Percentiles rank a stretch among this genome's conserved stretches.
Evolutionary conservation across 805 yeast species (phyloP).

Genomic region (Yamadazyma sp.): DNA sequence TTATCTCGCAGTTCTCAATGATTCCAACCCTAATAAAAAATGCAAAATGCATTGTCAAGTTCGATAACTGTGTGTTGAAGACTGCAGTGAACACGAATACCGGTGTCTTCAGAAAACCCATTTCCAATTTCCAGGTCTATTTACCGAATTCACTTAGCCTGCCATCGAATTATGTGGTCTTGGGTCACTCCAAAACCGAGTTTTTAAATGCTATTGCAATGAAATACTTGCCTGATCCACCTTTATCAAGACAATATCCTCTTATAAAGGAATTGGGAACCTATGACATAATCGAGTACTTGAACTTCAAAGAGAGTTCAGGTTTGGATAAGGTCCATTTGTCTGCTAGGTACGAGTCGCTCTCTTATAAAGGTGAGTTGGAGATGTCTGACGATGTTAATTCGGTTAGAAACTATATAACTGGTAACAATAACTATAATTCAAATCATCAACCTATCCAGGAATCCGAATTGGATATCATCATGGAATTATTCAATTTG

Average conservation of each 20-base stretch:
- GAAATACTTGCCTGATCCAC: constrained; percentile 49
- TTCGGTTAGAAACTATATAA: constrained; percentile 50
- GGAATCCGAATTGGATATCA: constrained; percentile 29
- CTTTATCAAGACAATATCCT: constrained; percentile 55
- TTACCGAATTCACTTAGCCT: constrained; percentile 12
- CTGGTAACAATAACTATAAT: constrained; percentile 53
- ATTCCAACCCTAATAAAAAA: background rate
- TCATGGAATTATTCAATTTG: constrained; percentile 44
- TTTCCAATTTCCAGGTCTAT: constrained; percentile 22
- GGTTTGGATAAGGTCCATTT: constrained; percentile 59
- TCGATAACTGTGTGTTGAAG: constrained; percentile 11
- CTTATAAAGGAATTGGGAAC: constrained; percentile 26
- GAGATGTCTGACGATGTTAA: constrained; percentile 61
- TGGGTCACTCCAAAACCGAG: constrained; percentile 48
- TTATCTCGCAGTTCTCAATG: background rate
- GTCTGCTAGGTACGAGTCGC: constrained; percentile 86
- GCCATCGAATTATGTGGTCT: constrained; percentile 27
- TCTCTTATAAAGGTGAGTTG: constrained; percentile 61
- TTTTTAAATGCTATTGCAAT: constrained; percentile 59
- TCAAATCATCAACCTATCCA: constrained; percentile 23
- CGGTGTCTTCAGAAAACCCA: constrained; percentile 21
- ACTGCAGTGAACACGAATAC: constrained; percentile 3
- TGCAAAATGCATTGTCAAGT: constrained; percentile 9
- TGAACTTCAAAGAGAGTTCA: constrained; percentile 33
- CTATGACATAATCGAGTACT: constrained; percentile 28